These are phyloP conservation scores for Psophocarpus tetragonolobus DNA, from an alignment of 306 rosid species.

Conservation along the genomic window DNA sequence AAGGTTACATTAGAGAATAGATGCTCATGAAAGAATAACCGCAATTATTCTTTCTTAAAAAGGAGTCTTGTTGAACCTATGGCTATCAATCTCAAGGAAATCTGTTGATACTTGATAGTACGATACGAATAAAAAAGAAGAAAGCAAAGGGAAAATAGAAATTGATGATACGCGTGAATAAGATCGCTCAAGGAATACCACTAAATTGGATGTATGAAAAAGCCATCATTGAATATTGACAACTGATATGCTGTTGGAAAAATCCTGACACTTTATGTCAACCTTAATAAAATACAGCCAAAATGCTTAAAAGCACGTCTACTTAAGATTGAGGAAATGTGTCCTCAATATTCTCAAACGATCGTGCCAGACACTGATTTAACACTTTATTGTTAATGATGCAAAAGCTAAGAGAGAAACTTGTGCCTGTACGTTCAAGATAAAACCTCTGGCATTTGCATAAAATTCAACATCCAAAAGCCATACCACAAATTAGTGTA, in stretches of 20 bases:
- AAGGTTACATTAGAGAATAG: background rate
- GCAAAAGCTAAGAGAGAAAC: background rate
- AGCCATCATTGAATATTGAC: slow-evolving; percentile 4
- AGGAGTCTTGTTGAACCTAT: background rate
- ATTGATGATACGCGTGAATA: background rate
- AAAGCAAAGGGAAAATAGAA: background rate
- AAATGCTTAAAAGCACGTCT: slow-evolving; percentile 28
- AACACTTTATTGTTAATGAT: background rate
- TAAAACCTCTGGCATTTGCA: slow-evolving; percentile 23
- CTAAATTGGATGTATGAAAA: slow-evolving; percentile 9
- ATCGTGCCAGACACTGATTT: slow-evolving; percentile 5
- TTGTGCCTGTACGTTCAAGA: background rate
- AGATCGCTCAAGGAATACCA: background rate
- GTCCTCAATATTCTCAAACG: slow-evolving; percentile 27
- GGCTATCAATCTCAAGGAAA: background rate
- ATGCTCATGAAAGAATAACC: background rate
- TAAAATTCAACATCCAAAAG: slow-evolving; percentile 2
- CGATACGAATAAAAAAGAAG: background rate
- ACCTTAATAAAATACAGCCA: slow-evolving; percentile 38
- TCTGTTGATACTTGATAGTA: background rate
- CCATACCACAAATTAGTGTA: slow-evolving; percentile 4
- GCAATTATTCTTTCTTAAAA: background rate
- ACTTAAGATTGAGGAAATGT: background rate
- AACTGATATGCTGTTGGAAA: slow-evolving; percentile 16
- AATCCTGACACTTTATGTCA: slow-evolving; percentile 29